Percentiles rank a stretch among this genome's conserved stretches.
These are phyloP conservation scores for Chrysoporthe puriensis DNA, from an alignment of 2,329 filamentous ascomycete genomes.

Conservation along the genomic window DNA sequence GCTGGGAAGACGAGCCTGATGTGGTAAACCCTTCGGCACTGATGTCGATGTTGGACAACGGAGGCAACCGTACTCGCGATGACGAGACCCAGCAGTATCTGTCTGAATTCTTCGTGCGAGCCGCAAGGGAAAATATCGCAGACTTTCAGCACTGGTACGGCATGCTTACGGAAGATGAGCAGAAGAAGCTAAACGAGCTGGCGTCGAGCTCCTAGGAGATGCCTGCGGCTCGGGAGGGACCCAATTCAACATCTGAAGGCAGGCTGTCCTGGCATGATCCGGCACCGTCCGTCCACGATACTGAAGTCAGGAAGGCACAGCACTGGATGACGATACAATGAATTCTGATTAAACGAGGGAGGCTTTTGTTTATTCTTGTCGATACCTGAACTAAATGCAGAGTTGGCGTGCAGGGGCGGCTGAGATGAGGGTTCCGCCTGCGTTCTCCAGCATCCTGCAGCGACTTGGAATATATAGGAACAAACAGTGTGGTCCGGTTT, in stretches of 20 bases:
- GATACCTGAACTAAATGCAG: slow-evolving; percentile 23
- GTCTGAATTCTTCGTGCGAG: slow-evolving; percentile 74
- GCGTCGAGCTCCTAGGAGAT: slow-evolving; percentile 36
- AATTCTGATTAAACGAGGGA: background rate
- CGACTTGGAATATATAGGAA: background rate
- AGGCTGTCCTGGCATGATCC: background rate
- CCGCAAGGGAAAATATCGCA: slow-evolving; percentile 59
- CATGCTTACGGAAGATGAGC: slow-evolving; percentile 59
- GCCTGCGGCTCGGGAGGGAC: background rate
- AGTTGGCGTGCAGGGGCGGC: background rate
- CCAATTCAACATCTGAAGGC: background rate
- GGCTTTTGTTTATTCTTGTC: background rate
- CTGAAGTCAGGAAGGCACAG: background rate
- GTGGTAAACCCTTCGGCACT: slow-evolving; percentile 72
- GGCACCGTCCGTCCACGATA: background rate
- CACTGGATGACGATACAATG: background rate
- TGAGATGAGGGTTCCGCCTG: background rate
- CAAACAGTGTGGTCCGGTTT: no score
- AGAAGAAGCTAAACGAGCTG: slow-evolving; percentile 59
- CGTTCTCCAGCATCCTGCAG: background rate
- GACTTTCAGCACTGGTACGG: slow-evolving; percentile 62
- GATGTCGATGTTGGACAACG: slow-evolving; percentile 73
- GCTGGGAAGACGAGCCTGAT: slow-evolving; percentile 86
- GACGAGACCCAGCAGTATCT: slow-evolving; percentile 90
- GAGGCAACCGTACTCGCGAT: slow-evolving; percentile 69